Evolutionary conservation across 305 asterid genomes (phyloP).

Genomic region (Fraxinus platypoda): DNA sequence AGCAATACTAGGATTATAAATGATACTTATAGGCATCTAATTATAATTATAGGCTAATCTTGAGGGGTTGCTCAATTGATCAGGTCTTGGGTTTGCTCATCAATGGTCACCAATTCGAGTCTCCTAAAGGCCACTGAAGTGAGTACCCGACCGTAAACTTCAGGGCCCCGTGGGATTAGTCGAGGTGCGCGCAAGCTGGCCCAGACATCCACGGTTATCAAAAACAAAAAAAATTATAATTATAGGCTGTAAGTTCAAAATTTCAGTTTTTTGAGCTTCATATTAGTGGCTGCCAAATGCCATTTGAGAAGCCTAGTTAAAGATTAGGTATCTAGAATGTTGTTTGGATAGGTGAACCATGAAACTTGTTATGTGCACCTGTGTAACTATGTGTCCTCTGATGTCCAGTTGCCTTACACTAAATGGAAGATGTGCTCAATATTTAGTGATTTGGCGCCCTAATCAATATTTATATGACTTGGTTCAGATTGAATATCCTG

Average conservation of each 20-base stretch:
- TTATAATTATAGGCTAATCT: background rate
- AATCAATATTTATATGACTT: constrained; percentile 4
- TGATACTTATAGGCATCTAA: background rate
- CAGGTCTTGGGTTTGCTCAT: too few relatives aligned
- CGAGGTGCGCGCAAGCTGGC: too few relatives aligned
- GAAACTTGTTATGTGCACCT: background rate
- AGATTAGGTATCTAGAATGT: background rate
- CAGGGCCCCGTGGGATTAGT: too few relatives aligned
- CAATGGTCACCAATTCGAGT: too few relatives aligned
- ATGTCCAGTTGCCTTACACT: background rate
- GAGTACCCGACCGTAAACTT: too few relatives aligned
- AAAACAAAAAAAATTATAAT: too few relatives aligned
- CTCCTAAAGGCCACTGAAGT: too few relatives aligned
- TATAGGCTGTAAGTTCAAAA: background rate
- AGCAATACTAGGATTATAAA: background rate
- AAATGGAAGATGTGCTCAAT: background rate
- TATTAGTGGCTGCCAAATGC: background rate
- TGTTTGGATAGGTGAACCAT: background rate
- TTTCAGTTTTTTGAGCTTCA: background rate
- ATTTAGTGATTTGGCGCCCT: constrained; percentile 2
- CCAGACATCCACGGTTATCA: too few relatives aligned
- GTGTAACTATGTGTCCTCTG: background rate
- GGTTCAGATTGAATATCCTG: constrained; percentile 83
- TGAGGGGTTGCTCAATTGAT: too few relatives aligned
- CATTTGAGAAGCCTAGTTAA: background rate